Evolutionary conservation across 1,284 basidiomycete species (phyloP).

Genomic region (Chiua sp.): DNA sequence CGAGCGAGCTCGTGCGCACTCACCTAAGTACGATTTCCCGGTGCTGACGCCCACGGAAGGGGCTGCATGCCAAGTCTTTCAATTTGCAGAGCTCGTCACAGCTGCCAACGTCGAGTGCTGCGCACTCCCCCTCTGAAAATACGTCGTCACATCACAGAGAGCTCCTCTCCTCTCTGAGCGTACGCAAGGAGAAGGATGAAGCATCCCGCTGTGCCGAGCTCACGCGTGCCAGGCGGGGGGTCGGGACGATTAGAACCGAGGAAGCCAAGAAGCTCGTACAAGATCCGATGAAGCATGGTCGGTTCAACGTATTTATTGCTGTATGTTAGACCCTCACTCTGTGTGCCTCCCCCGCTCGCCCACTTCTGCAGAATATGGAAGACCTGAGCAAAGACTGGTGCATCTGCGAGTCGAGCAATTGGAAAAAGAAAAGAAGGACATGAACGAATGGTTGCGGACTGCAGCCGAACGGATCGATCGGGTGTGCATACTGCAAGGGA

Average conservation of each 20-base stretch:
- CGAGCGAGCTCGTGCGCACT: slow-evolving; percentile 73
- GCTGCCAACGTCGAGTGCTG: slow-evolving; percentile 78
- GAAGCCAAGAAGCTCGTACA: slow-evolving; percentile 74
- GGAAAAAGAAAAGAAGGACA: slow-evolving; percentile 96
- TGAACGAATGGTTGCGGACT: slow-evolving; percentile 84
- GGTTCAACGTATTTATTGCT: slow-evolving; percentile 85
- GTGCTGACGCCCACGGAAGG: slow-evolving; percentile 50
- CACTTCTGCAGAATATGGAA: slow-evolving; percentile 65
- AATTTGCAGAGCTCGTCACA: slow-evolving; percentile 58
- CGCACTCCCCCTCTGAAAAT: slow-evolving; percentile 75
- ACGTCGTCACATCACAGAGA: slow-evolving; percentile 88
- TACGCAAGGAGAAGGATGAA: slow-evolving; percentile 92
- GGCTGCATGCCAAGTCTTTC: slow-evolving; percentile 59
- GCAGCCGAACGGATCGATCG: slow-evolving; percentile 93
- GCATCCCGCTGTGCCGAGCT: slow-evolving; percentile 81
- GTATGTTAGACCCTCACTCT: slow-evolving; percentile 47
- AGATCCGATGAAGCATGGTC: slow-evolving; percentile 84
- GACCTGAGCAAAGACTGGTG: slow-evolving; percentile 91
- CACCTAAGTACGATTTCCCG: slow-evolving; percentile 79
- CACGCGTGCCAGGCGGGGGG: slow-evolving; percentile 77
- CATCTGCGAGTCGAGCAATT: slow-evolving; percentile 93
- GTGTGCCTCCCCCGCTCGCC: not conserved
- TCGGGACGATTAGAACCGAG: slow-evolving; percentile 50
- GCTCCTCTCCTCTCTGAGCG: slow-evolving; percentile 84
- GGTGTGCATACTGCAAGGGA: slow-evolving; percentile 95